Percentiles rank a stretch among this genome's conserved stretches.
phyloP scores from a whole-genome alignment of 176 grass and related monocot species.

The Carex cristatella region DNA sequence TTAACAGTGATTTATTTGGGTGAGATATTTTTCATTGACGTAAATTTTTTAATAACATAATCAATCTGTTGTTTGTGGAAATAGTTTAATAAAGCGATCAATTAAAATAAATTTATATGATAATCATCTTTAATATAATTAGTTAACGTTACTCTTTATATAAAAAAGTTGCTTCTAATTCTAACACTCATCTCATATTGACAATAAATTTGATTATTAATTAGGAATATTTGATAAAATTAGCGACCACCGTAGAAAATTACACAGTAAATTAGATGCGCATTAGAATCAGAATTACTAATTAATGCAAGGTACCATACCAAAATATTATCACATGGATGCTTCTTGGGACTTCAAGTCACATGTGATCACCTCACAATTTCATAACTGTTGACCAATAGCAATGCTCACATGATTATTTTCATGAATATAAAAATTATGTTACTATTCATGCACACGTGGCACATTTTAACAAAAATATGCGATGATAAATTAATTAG shows the following conservation, averaged over 20 bases:
- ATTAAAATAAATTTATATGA: too few relatives aligned
- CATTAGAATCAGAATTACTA: neutral
- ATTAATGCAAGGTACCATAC: neutral
- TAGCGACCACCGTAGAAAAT: neutral
- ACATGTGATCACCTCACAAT: neutral
- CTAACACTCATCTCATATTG: too few relatives aligned
- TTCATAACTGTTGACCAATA: neutral
- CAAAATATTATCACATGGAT: neutral
- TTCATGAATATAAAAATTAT: neutral
- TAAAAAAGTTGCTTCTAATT: too few relatives aligned
- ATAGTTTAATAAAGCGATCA: neutral
- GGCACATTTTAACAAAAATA: neutral
- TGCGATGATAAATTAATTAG: neutral
- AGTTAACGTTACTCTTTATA: too few relatives aligned
- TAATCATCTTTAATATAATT: too few relatives aligned
- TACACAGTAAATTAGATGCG: neutral
- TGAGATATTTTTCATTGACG: neutral
- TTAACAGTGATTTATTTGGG: neutral
- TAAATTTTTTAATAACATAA: neutral
- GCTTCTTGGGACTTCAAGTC: constrained; percentile 11
- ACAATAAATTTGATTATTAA: neutral
- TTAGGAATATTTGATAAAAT: neutral
- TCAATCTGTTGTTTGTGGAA: neutral
- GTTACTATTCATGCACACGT: neutral
- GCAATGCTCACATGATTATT: neutral